Evolutionary conservation across 345 rosid species (phyloP), one percentile per base, ranked within the genome.

Genomic region (Kernera saxatilis): DNA sequence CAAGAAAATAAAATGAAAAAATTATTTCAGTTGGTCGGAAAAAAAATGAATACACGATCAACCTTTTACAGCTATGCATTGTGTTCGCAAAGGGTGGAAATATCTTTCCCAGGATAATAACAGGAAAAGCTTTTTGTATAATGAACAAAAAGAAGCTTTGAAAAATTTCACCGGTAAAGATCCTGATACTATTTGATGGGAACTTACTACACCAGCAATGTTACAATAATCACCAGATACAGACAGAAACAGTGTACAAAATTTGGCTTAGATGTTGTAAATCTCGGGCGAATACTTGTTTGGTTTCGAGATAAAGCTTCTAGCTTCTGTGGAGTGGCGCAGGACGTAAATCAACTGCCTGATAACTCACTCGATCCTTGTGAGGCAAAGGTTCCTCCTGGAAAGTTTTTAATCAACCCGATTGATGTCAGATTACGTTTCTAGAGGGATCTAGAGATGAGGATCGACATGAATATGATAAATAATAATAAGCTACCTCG

Each of bases 281-380:
- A n/a, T n/a, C n/a, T n/a, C n/a, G n/a, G n/a, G n/a, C n/a, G n/a
- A n/a, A n/a, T n/a, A n/a, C n/a, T n/a, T n/a, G n/a, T n/a, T n/a
- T n/a, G n/a, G n/a, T n/a, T n/a, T n/a, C n/a, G n/a, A n/a, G n/a
- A n/a, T 11, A 57, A 39, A 60, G 1, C 39, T 63, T 35, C 71
- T 76, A 86, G 78, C 91, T 61, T 79, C 94, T 82, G 70, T 88
- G 94, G 30, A 88, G 88, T 1, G 89, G 94, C 5, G 96, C 96
- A 66, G 96, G 86, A 72, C 86, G 88, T 73, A 93, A 54, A 69
- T 93, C 91, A 72, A 88, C 18, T 23, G 97, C 87, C 70, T 84
- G 86, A 76, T 88, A 91, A 58, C 86, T 84, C 77, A 84, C 70
- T 41, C 70, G 78, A 57, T 87, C 87, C 32, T 86, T 88, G 65